Base-by-base conservation (phyloP, 2,329 filamentous ascomycete genomes). In the Pestalotiopsis sp. region DNA sequence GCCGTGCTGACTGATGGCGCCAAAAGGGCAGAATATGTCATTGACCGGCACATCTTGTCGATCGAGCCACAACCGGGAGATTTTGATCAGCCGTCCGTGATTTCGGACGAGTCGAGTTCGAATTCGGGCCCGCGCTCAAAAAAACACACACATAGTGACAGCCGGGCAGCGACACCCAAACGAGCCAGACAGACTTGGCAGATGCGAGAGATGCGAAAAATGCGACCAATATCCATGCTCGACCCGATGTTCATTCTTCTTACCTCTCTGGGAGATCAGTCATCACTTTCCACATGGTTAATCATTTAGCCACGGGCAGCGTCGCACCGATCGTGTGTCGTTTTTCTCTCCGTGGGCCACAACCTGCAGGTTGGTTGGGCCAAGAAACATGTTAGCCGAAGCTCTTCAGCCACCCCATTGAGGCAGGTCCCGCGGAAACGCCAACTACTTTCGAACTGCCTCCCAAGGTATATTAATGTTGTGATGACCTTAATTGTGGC, bases 391-490 rank as follows among this genome's bases (percentile, higher is more conserved):
- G n/a, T 36, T 20, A 62, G 20, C 59, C 31, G 59, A 62, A 36
- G 25, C 17, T 20, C 17, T 23, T 52, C 45, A 52, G 45, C 12
- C 17, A 11, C 27, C 59, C 59, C 36, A n/a, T 62, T 40, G 27
- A 38, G 59, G 59, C 59, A 62, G 31, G 59, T 62, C 27, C 25
- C 27, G 31, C 31, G 7, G 14, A 23, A n/a, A 41, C 13, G 27
- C 31, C 17, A 40, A 27, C 31, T 17, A 40, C 20, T 59, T 36
- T 62, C 31, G 25, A 62, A 62, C 31, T 62, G 31, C 31, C 59
- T 40, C 17, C 27, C 27, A 40, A 62, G 59, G 59, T 36, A 36
- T 62, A 62, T 40, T 62, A 20, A 62, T n/a, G 59, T 62, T 62
- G 59, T 36, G 12, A 40, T 36, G 59, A n/a, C 14, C 59, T 62